Conservation (phyloP, 2,329 filamentous ascomycete species). For the Ceratocystis variospora region DNA sequence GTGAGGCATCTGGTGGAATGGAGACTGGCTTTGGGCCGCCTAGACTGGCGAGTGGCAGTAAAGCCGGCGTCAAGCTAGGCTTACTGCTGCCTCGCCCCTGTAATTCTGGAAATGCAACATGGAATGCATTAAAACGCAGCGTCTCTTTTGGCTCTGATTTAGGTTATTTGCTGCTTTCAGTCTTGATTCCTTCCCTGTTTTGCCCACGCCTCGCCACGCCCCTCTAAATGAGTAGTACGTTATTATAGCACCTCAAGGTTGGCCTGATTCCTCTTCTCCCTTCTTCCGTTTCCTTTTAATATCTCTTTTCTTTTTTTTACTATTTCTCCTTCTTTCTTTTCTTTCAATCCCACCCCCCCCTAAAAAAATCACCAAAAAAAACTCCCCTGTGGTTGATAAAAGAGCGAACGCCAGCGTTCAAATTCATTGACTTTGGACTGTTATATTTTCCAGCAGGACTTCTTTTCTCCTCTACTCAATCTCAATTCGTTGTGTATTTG, state of each 20-base stretch:
- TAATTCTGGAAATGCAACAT: neutral
- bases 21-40: no score
- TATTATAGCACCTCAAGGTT: neutral
- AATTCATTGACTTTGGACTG: constrained; percentile 13
- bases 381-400: constrained; percentile 9
- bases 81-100: neutral
- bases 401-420: constrained; percentile 8
- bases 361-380: constrained; percentile 9
- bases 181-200: neutral
- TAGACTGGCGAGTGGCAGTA: no score
- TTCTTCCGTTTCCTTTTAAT: neutral
- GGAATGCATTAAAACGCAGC: neutral
- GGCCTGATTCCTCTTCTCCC: neutral
- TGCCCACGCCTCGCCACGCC: neutral
- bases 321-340: neutral
- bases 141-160: neutral
- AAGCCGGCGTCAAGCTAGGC: neutral
- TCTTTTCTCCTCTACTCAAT: constrained; percentile 9
- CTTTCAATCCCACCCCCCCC: neutral
- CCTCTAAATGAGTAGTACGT: neutral
- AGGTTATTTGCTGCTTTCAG: neutral
- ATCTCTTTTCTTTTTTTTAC: neutral
- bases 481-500: constrained; percentile 13
- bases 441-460: constrained; percentile 15
- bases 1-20: no score